Evolutionary conservation across 2,329 filamentous ascomycete species (phyloP).

Genomic region (Claviceps monticola): DNA sequence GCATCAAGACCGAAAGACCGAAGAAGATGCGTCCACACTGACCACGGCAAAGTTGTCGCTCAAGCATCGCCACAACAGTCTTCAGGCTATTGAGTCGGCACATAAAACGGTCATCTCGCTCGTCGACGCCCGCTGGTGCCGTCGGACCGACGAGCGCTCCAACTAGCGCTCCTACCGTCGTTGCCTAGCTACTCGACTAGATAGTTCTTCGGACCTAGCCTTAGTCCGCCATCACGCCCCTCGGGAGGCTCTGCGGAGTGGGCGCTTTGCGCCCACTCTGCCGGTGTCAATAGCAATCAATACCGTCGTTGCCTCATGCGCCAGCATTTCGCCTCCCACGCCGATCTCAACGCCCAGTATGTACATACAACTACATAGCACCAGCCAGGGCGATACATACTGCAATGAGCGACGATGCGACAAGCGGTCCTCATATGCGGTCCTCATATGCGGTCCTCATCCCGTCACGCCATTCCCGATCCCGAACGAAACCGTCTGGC

Average conservation of each 20-base stretch:
- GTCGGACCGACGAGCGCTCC: conserved; percentile 6
- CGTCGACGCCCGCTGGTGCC: conserved; percentile 19
- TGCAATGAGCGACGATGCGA: conserved; percentile 21
- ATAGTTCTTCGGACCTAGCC: too few species aligned
- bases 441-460: conserved; percentile 25
- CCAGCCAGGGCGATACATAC: conserved; percentile 13
- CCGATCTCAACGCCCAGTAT: background rate
- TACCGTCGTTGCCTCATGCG: background rate
- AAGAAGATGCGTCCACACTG: conserved; percentile 16
- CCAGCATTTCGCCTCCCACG: background rate
- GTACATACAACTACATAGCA: too few species aligned
- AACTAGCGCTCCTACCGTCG: background rate
- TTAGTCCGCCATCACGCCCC: too few species aligned
- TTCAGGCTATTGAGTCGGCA: conserved; percentile 20
- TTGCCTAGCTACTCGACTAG: too few species aligned
- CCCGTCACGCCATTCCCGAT: conserved; percentile 28
- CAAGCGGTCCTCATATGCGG: conserved; percentile 23
- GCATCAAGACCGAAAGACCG: conserved; percentile 19
- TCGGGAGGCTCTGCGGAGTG: too few species aligned
- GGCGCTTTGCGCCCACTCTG: too few species aligned
- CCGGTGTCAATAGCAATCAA: too few species aligned
- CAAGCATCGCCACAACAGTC: conserved; percentile 16
- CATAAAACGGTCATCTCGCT: conserved; percentile 22
- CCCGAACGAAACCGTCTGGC: conserved; percentile 23
- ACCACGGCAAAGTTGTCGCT: conserved; percentile 15